Conservation (phyloP, 2,329 filamentous ascomycete species). For the Hirsutella minnesotensis region DNA sequence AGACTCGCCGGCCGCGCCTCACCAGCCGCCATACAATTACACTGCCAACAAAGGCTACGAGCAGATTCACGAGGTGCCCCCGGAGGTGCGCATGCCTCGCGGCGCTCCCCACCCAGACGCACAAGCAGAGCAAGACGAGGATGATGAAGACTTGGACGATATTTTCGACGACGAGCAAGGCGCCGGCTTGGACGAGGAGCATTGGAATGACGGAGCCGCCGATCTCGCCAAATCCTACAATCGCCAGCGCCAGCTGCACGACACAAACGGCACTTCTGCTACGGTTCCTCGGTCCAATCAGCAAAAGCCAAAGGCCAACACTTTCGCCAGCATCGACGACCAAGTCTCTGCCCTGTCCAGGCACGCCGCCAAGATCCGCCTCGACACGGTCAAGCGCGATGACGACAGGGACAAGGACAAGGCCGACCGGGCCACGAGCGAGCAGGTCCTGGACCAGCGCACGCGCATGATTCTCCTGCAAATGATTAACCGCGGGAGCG, state of each 20-base stretch:
- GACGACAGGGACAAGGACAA: constrained; percentile 61
- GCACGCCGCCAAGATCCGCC: constrained; percentile 74
- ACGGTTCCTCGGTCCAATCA: constrained; percentile 58
- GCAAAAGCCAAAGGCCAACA: constrained; percentile 71
- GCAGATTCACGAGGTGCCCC: constrained; percentile 21
- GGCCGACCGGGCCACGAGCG: constrained; percentile 82
- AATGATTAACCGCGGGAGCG: constrained; percentile 84
- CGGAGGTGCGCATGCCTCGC: constrained; percentile 17
- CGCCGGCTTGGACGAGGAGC: constrained; percentile 36
- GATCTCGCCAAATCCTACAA: constrained; percentile 85
- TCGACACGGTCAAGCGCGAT: constrained; percentile 51
- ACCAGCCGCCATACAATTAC: constrained; percentile 32
- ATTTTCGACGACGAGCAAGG: constrained; percentile 23
- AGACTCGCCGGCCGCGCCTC: constrained; percentile 26
- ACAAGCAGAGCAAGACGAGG: constrained; percentile 10
- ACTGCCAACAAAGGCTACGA: constrained; percentile 32
- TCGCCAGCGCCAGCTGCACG: constrained; percentile 60
- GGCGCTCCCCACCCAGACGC: constrained; percentile 7
- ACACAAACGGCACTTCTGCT: constrained; percentile 24
- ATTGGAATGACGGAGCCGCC: constrained; percentile 44
- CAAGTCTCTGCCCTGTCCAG: constrained; percentile 75
- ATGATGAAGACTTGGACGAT: constrained; percentile 13
- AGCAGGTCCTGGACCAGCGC: constrained; percentile 86
- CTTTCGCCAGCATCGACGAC: constrained; percentile 69
- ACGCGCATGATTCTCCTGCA: constrained; percentile 93